Evolutionary conservation across 2,329 filamentous ascomycete genomes (phyloP), one percentile per base, ranked within the genome.

Genomic region (Diaporthe citriasiana): DNA sequence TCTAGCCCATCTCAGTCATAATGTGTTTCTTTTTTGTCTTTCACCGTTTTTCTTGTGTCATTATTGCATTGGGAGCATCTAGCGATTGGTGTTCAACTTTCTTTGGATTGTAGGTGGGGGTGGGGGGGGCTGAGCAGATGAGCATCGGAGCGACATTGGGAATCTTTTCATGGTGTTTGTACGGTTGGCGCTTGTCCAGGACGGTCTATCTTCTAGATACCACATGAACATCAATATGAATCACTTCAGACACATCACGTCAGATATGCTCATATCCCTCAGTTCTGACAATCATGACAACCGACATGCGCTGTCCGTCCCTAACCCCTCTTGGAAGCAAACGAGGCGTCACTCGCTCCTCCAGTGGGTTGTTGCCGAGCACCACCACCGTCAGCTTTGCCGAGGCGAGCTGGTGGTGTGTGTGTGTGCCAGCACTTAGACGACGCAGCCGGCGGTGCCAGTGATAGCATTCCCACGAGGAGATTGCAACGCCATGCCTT

Each of bases 11-110:
- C n/a, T 53, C 33, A 53, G 63, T 33, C 63, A 27, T 53, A 40
- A 53, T 53, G 13, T 53, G 33, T 38, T 68, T 68, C 33, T 63
- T 45, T 63, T 45, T 45, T 6, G 6, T 22, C 38, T 27, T 63
- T 53, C 38, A 51, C 51, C 38, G 66, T 27, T 55, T 71, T 63
- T 71, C 33, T 71, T 63, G 42, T 63, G 40, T 63, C 38, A 63
- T 33, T 53, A 38, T 47, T 71, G 69, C 69, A 71, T 71, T 57
- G 69, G 55, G 70, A 71, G 70, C 70, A 71, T 71, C 56, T 71
- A 71, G 70, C 70, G 70, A 71, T 71, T 53, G 70, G 70, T 71
- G 70, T 71, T 60, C 38, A 40, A 40, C 47, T 63, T 42, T 10
- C 33, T 56, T 56, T 42, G 35, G 27, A 22, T 15, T 38, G 55